Percentiles rank a stretch among this genome's conserved stretches.
Evolutionary conservation across 768 basidiomycete species (phyloP).

Genomic region (Rhizopogon vinicolor): DNA sequence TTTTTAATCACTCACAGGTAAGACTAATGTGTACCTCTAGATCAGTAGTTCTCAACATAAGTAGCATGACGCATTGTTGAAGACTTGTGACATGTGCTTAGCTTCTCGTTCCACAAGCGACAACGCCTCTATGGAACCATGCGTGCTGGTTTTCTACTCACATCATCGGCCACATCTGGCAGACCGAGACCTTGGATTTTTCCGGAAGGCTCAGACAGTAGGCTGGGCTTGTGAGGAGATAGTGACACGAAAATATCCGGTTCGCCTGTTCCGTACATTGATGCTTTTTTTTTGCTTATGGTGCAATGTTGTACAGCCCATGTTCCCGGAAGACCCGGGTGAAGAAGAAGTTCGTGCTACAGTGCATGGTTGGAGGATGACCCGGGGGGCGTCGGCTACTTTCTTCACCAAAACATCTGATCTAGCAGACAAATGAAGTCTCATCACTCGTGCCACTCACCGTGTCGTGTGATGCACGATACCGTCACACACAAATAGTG

Average conservation of each 20-base stretch:
- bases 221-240: constrained; percentile 78
- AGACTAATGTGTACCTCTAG: constrained; percentile 4
- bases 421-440: not conserved
- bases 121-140: constrained; percentile 20
- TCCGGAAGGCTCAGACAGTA: constrained; percentile 49
- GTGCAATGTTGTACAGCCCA: constrained; percentile 45
- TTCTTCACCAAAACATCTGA: not conserved
- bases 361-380: constrained; percentile 81
- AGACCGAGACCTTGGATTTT: constrained; percentile 79
- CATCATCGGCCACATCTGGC: constrained; percentile 87
- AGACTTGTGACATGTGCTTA: constrained; percentile 57
- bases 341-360: constrained; percentile 72
- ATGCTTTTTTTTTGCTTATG: not conserved
- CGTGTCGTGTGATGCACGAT: not conserved
- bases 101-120: constrained; percentile 16
- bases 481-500: too few species aligned
- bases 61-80: constrained; percentile 79
- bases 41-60: not conserved
- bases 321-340: constrained; percentile 88
- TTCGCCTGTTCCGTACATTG: constrained; percentile 26
- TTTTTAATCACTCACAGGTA: constrained; percentile 94
- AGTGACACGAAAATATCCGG: constrained; percentile 58
- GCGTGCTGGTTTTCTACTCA: constrained; percentile 80
- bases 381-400: constrained; percentile 7
- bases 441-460: not conserved